These are phyloP conservation scores for Boletus rubroflammeus DNA, from an alignment of 768 basidiomycete species.

Conservation along the genomic window DNA sequence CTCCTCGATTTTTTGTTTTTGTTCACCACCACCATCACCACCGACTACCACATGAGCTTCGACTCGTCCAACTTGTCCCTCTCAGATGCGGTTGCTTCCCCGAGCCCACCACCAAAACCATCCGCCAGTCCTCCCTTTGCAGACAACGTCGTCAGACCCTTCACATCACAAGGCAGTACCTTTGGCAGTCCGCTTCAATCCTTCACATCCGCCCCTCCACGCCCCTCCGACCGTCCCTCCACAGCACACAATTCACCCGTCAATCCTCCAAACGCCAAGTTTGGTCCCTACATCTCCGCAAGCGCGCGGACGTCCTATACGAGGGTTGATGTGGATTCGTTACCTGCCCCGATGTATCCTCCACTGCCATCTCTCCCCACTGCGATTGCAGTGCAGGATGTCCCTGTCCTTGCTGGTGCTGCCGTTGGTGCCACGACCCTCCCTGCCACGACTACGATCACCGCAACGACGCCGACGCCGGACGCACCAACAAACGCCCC, in stretches of 20 bases:
- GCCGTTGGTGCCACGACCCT: neutral
- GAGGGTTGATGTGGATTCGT: constrained; percentile 40
- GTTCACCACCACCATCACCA: neutral
- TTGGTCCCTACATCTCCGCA: constrained; percentile 33
- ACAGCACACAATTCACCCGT: constrained; percentile 11
- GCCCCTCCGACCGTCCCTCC: constrained; percentile 17
- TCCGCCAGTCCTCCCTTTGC: constrained; percentile 22
- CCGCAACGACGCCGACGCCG: constrained; percentile 3
- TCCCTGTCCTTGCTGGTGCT: neutral
- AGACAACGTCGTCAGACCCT: constrained; percentile 27
- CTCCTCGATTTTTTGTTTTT: no score
- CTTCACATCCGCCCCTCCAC: neutral
- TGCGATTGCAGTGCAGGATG: constrained; percentile 3
- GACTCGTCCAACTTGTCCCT: neutral
- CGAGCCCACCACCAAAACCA: constrained; percentile 3
- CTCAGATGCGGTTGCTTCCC: neutral
- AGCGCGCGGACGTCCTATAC: constrained; percentile 55
- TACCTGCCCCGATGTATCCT: constrained; percentile 20
- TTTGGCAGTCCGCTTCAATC: constrained; percentile 8
- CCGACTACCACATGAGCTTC: neutral
- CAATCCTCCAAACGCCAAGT: constrained; percentile 1
- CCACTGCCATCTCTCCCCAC: constrained; percentile 22
- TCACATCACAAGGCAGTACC: constrained; percentile 27
- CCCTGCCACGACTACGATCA: constrained; percentile 3
- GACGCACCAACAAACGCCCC: neutral